Evolutionary conservation across 2,329 filamentous ascomycete species (phyloP), one percentile per base, ranked within the genome.

Genomic region (Exophiala sp.): DNA sequence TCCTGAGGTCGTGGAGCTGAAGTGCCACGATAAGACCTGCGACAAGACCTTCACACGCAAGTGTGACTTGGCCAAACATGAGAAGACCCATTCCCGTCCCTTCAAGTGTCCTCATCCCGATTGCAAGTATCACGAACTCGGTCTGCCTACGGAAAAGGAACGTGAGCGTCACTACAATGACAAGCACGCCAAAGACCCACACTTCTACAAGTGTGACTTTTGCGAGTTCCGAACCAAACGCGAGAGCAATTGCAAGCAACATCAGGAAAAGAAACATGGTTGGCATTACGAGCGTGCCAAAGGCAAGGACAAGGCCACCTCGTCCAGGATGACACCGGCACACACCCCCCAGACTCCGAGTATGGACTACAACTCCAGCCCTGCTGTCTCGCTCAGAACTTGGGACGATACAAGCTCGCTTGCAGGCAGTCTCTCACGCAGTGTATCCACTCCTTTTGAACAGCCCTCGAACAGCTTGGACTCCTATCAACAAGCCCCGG

Each of bases 81-180:
- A 95, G 73, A 98, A 97, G 76, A 97, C 91, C 0, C 93, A 98
- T 68, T 89, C 88, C 48, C 86, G 93, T 29, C 93, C 91, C 8
- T 96, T 87, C 86, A 98, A 98, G 74, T 98, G 93, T 69, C 79
- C 82, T 5, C 75, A 87, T 18, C 65, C 78, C 34, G 82, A 80
- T 39, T 97, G 93, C 85, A 95, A 94, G 66, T 97, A 95, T 69
- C 82, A 86, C 66, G 79, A 85, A 27, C 82, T 86, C 61, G 93
- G 93, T 43, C 97, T 91, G 86, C 91, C 93, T 3, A 97, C 93
- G 0, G 90, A 97, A 71, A 97, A 98, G 72, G 93, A 97, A 72
- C 86, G 90, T 70, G 90, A 95, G 62, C 86, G 93, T 46, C 93
- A 98, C 68, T 80, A 88, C 69, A 96, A 96, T 67, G 93, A 98